phyloP scores from a whole-genome alignment of 75 land plant genomes.

The Sequoia sempervirens region DNA sequence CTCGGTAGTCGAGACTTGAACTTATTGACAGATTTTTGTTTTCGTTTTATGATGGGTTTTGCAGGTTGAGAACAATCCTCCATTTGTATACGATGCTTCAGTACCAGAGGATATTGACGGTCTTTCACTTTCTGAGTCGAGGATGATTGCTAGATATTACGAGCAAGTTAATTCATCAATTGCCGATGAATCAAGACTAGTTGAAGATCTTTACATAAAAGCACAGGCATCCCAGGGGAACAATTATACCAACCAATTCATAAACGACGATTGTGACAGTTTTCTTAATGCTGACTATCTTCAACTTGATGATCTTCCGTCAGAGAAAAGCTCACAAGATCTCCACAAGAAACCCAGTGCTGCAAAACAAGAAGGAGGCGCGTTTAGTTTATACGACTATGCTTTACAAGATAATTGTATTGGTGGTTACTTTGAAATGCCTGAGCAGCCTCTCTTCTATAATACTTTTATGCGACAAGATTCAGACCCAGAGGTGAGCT shows the following conservation, averaged over 20 bases:
- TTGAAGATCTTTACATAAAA: neutral
- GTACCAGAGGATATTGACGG: neutral
- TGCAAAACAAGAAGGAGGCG: neutral
- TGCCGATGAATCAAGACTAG: neutral
- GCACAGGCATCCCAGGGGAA: neutral
- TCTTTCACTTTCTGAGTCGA: neutral
- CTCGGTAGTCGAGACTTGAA: neutral
- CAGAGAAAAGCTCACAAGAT: neutral
- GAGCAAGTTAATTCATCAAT: neutral
- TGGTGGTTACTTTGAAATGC: neutral
- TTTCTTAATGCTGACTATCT: neutral
- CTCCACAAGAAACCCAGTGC: neutral
- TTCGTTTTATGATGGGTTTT: neutral
- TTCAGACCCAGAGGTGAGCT: neutral
- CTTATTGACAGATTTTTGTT: neutral
- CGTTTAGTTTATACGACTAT: neutral
- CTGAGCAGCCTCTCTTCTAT: neutral
- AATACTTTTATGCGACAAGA: neutral
- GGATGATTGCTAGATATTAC: neutral
- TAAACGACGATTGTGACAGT: neutral
- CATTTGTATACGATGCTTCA: neutral
- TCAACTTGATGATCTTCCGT: neutral
- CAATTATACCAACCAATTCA: neutral
- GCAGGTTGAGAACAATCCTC: neutral
- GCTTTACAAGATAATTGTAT: neutral